phyloP scores from a whole-genome alignment of 441 rosid species.

The Aquilaria agallochum region DNA sequence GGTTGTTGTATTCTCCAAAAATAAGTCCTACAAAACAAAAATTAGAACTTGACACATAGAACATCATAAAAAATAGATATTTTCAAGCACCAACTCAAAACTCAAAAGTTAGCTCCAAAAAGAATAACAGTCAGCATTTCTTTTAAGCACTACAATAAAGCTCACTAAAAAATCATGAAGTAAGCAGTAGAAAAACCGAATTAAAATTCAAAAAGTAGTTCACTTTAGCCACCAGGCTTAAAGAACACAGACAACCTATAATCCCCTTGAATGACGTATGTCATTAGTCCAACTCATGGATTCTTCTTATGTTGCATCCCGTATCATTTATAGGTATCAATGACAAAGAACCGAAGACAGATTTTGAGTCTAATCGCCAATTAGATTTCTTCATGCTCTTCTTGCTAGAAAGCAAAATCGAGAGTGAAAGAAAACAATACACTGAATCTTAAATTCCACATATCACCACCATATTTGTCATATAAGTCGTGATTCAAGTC shows the following conservation, averaged over 20 bases:
- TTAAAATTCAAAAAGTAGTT: background rate
- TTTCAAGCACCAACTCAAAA: background rate
- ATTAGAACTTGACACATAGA: too few species aligned
- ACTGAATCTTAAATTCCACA: too few species aligned
- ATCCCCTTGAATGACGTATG: slow-evolving; percentile 21
- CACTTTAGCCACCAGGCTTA: slow-evolving; percentile 31
- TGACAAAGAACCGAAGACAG: too few species aligned
- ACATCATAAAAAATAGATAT: background rate
- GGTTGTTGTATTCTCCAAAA: background rate
- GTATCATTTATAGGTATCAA: too few species aligned
- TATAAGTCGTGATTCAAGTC: too few species aligned
- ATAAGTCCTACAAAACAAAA: background rate
- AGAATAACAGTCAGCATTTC: background rate
- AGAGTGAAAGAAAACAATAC: too few species aligned
- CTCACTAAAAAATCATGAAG: background rate
- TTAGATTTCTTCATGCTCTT: too few species aligned
- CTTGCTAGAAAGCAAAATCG: too few species aligned
- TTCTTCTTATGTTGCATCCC: too few species aligned
- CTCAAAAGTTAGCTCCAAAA: background rate
- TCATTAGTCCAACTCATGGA: too few species aligned
- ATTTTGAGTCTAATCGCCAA: too few species aligned
- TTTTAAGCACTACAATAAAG: background rate
- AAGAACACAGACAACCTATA: slow-evolving; percentile 91
- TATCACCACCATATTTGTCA: too few species aligned
- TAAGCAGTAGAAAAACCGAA: background rate